Conservation (phyloP, 2,329 filamentous ascomycete species). For the Exophiala viscosa region DNA sequence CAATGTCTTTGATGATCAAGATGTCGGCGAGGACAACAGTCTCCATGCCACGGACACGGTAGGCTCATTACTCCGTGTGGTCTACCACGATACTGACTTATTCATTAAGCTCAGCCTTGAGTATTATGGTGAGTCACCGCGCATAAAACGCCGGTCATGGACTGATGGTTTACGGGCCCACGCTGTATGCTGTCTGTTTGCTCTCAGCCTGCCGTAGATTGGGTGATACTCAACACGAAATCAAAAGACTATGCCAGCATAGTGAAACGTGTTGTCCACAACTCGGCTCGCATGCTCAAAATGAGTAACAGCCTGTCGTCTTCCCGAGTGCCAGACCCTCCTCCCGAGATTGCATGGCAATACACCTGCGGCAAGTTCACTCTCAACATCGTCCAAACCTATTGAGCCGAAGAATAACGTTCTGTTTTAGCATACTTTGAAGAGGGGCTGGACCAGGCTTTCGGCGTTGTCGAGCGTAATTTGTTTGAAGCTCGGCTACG, state of each 20-base stretch:
- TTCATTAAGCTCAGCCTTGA: slow-evolving; percentile 7
- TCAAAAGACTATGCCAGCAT: slow-evolving; percentile 1
- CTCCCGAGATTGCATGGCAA: slow-evolving; percentile 5
- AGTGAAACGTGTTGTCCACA: slow-evolving; percentile 1
- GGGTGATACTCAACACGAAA: slow-evolving; percentile 7
- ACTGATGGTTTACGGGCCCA: slow-evolving; percentile 1
- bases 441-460: background rate
- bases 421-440: background rate
- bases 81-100: slow-evolving; percentile 1
- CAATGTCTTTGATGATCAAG: background rate
- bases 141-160: background rate
- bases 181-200: slow-evolving; percentile 13
- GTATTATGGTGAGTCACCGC: slow-evolving; percentile 4
- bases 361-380: slow-evolving; percentile 4
- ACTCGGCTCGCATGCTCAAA: slow-evolving; percentile 10
- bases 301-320: slow-evolving; percentile 4
- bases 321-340: slow-evolving; percentile 5
- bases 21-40: slow-evolving; percentile 5
- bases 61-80: background rate
- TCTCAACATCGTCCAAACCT: background rate
- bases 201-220: slow-evolving; percentile 8
- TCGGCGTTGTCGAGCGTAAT: background rate
- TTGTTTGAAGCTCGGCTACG: background rate
- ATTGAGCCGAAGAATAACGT: background rate
- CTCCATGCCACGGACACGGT: slow-evolving; percentile 8